Evolutionary conservation across 176 grass and related monocot genomes (phyloP), one percentile per base, ranked within the genome.

Genomic region (Aechmea fasciata): DNA sequence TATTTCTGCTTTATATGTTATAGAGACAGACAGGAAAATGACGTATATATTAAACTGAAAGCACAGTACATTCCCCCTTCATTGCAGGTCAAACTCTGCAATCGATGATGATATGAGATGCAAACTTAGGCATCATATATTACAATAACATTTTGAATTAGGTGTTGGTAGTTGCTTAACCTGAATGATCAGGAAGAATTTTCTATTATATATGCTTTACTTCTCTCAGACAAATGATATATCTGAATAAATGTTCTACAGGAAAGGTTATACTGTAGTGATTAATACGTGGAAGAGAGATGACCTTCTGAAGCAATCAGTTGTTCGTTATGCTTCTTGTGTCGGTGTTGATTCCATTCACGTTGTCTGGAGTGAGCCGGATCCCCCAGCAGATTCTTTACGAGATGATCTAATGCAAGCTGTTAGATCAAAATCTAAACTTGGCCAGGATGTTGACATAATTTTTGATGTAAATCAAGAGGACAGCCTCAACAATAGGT

Each of bases 251-350:
- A 61, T 61, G 6, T 19, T 61, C 20, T 61, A 62, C 57, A 72
- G 74, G 50, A 63, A 79, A 33, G 85, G 93, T 22, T 93, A 84
- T 75, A 65, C 87, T n/a, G 82, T 99, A 54, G 68, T 93, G 71
- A 82, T 99, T 69, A 93, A 99, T 75, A 99, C 89, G 26, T 99
- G 94, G 94, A 88, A 73, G 72, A 81, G 94, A 59, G 59, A 90
- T 50, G 84, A 83, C 66, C 87, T 99, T 3, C 75, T 93, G 14
- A 85, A 77, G 77, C 53, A 65, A 69, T 74, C 89, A 5, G 75
- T 84, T 9, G 65, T 25, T 25, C 94, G 93, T 80, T 99, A 99
- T 61, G 78, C 89, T 3, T 71, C 71, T 18, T 99, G 94, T 78
- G 52, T n/a, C 9, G 79, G 82, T 61, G 94, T 88, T 0, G 69